phyloP scores from a whole-genome alignment of 768 basidiomycete genomes.

The Russula olivacea region DNA sequence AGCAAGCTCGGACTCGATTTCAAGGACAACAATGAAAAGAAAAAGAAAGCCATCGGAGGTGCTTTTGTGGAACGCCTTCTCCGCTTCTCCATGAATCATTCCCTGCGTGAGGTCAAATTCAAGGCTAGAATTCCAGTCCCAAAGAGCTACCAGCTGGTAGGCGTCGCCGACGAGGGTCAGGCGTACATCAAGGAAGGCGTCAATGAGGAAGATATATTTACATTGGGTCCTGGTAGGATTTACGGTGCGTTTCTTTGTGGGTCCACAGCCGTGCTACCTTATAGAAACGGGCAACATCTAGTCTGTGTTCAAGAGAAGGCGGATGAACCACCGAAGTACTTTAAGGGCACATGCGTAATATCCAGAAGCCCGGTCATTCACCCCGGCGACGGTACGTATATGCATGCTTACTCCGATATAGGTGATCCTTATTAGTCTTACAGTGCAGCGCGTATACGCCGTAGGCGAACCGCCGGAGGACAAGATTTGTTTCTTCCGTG shows the following conservation, averaged over 20 bases:
- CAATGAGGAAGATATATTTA: constrained; percentile 8
- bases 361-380: constrained; percentile 33
- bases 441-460: constrained; percentile 29
- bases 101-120: constrained; percentile 70
- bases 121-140: constrained; percentile 69
- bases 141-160: constrained; percentile 63
- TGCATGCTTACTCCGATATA: background rate
- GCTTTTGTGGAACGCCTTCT: constrained; percentile 54
- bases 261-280: background rate
- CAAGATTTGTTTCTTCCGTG: constrained; percentile 24
- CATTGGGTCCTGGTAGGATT: constrained; percentile 4
- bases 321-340: constrained; percentile 2
- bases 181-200: constrained; percentile 15
- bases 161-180: constrained; percentile 76
- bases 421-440: background rate
- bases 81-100: constrained; percentile 54
- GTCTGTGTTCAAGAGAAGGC: constrained; percentile 18
- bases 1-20: constrained; percentile 46
- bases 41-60: constrained; percentile 40
- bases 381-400: constrained; percentile 31
- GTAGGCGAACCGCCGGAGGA: constrained; percentile 30
- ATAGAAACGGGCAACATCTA: background rate
- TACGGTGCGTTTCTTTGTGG: constrained; percentile 9
- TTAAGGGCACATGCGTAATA: constrained; percentile 23
- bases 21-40: constrained; percentile 32